Evolutionary conservation across 2,329 filamentous ascomycete genomes (phyloP), one percentile per base, ranked within the genome.

Genomic region (Passalora sequoiae): DNA sequence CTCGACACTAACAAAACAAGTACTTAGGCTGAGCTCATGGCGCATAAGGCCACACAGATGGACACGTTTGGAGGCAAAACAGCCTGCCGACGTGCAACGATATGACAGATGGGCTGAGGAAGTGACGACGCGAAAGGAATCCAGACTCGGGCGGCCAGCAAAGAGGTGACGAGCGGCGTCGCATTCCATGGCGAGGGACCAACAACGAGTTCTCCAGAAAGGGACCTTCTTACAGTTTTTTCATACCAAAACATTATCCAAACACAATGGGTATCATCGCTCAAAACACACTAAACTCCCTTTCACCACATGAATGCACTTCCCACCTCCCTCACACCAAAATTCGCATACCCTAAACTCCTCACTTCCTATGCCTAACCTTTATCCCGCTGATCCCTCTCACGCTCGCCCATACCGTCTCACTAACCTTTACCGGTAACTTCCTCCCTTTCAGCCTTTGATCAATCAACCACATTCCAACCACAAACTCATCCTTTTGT

Each of bases 401-500:
- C 4, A 76, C 84, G 57, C 84, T 88, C 21, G 73, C 75, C 86
- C 86, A 92, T 4, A 91, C 83, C 57, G 83, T 88, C 38, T 83
- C 79, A 39, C 75, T 75, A 7, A 91, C 83, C 56, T 76, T 78
- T 10, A 75, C 69, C 0, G 87, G 86, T 15, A 91, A 70, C 69
- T 92, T 92, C 46, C 86, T 70, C 1, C 86, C 87, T 53, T 84
- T 80, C n/a, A 92, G 68, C 47, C 84, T 71, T 70, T 89, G 85
- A 62, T 92, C 86, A 25, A 92, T 77, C 37, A 92, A 67, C 85
- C 86, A 92, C 69, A 87, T 74, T 7, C 86, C 86, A 1, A 91
- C 85, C 0, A 92, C 83, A 62, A 92, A 92, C 67, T 89, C 83
- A 43, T 82, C 75, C 57, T 78, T 77, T 43, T 68, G 70, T 41